A percentile compares a stretch with the other conserved stretches of the same genome.
phyloP scores from a whole-genome alignment of 2,329 filamentous ascomycete species.

The Talaromyces sp. region DNA sequence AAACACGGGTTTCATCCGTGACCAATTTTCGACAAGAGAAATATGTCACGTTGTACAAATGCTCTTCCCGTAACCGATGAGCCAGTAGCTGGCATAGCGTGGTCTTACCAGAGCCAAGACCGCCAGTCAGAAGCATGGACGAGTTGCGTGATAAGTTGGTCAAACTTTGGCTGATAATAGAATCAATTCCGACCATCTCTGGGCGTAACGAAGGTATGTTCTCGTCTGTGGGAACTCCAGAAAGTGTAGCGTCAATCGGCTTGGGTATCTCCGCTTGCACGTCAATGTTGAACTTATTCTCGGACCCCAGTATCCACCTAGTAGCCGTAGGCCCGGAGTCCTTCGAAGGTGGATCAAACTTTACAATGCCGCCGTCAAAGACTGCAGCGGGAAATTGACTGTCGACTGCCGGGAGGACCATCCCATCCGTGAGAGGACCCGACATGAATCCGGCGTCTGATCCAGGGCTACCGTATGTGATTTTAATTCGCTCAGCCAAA shows the following conservation, averaged over 20 bases:
- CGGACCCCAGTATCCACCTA: slow-evolving; percentile 71
- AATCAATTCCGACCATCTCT: slow-evolving; percentile 76
- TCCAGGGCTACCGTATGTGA: slow-evolving; percentile 56
- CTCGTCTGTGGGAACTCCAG: slow-evolving; percentile 43
- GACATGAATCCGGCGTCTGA: slow-evolving; percentile 58
- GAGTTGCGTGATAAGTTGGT: slow-evolving; percentile 77
- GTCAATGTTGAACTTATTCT: slow-evolving; percentile 66
- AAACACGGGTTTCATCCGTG: slow-evolving; percentile 83
- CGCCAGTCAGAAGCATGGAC: slow-evolving; percentile 82
- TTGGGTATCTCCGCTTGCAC: slow-evolving; percentile 68
- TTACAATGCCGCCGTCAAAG: slow-evolving; percentile 80
- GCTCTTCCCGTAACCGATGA: slow-evolving; percentile 63
- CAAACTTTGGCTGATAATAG: slow-evolving; percentile 63
- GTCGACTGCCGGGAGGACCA: slow-evolving; percentile 61
- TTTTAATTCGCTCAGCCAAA: slow-evolving; percentile 61
- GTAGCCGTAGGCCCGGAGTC: slow-evolving; percentile 23
- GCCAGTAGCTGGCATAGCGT: slow-evolving; percentile 71
- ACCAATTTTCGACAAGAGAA: slow-evolving; percentile 82
- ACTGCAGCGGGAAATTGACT: slow-evolving; percentile 50
- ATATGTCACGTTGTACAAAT: slow-evolving; percentile 76
- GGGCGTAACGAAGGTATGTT: slow-evolving; percentile 50
- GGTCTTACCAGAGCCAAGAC: slow-evolving; percentile 85
- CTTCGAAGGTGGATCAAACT: slow-evolving; percentile 60
- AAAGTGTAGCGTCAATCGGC: slow-evolving; percentile 44
- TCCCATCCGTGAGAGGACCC: slow-evolving; percentile 84